These are phyloP conservation scores for Tuber magnatum DNA, from an alignment of 495 filamentous ascomycete species.

Conservation along the genomic window DNA sequence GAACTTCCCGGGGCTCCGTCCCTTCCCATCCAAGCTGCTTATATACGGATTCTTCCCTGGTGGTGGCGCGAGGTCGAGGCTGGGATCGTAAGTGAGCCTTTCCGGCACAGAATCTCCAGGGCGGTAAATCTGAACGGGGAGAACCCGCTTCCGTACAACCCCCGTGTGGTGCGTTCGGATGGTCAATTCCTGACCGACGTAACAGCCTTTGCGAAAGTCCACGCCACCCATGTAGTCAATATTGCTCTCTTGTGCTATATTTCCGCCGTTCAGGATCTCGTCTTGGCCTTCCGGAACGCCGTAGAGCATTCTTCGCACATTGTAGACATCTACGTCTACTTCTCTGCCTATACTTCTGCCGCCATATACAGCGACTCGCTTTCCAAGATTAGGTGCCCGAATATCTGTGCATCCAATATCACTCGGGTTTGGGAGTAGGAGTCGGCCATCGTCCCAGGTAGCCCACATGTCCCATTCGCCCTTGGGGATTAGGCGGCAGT, in stretches of 20 bases:
- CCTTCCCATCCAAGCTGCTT: slow-evolving; percentile 47
- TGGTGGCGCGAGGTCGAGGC: slow-evolving; percentile 37
- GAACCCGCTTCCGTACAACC: slow-evolving; percentile 81
- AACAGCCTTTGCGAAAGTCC: slow-evolving; percentile 93
- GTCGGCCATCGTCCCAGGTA: slow-evolving; percentile 50
- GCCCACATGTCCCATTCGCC: slow-evolving; percentile 61
- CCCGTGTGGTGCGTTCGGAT: slow-evolving; percentile 90
- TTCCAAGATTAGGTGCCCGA: slow-evolving; percentile 63
- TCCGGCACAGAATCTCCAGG: slow-evolving; percentile 40
- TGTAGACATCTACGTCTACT: slow-evolving; percentile 49
- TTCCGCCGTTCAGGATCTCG: slow-evolving; percentile 62
- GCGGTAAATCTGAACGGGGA: slow-evolving; percentile 71
- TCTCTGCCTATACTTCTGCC: slow-evolving; percentile 25
- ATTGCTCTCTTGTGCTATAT: slow-evolving; percentile 76
- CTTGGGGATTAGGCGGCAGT: neutral
- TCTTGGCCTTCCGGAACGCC: slow-evolving; percentile 77
- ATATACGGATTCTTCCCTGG: slow-evolving; percentile 38
- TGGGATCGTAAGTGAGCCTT: slow-evolving; percentile 48
- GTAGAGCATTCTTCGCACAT: slow-evolving; percentile 61
- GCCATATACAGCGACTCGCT: slow-evolving; percentile 40
- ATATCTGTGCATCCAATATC: slow-evolving; percentile 52
- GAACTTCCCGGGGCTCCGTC: slow-evolving; percentile 69
- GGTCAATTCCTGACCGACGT: slow-evolving; percentile 92
- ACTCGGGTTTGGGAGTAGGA: slow-evolving; percentile 28
- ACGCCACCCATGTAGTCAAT: slow-evolving; percentile 74